phyloP scores from a whole-genome alignment of 1,284 basidiomycete genomes.

The Austroboletus rostrupii region DNA sequence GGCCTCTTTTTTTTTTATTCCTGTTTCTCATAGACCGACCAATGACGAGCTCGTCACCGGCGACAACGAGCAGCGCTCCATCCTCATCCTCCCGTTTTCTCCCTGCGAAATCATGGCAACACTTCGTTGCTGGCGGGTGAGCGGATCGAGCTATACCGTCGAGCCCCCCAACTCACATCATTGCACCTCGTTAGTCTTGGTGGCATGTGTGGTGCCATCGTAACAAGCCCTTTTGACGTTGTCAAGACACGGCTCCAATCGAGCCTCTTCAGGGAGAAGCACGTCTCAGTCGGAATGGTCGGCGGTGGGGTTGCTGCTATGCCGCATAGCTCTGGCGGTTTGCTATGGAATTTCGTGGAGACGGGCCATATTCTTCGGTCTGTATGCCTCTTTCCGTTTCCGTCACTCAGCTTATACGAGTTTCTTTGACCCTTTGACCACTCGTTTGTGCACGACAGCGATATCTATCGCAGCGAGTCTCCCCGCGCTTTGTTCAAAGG shows the following conservation, averaged over 20 bases:
- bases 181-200: constrained; percentile 61
- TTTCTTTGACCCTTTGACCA: no score
- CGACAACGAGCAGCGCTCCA: constrained; percentile 7
- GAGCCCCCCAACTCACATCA: neutral
- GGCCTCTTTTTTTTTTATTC: neutral
- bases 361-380: constrained; percentile 87
- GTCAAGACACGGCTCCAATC: constrained; percentile 98
- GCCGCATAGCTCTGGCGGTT: constrained; percentile 44
- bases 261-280: constrained; percentile 73
- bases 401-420: no score
- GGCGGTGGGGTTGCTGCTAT: constrained; percentile 41
- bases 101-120: constrained; percentile 81
- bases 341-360: constrained; percentile 93
- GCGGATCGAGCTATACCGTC: constrained; percentile 25
- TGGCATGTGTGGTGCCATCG: constrained; percentile 96
- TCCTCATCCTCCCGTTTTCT: constrained; percentile 35
- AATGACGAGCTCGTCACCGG: constrained; percentile 15
- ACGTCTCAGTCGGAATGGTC: constrained; percentile 41
- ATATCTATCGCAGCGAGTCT: constrained; percentile 90
- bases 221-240: constrained; percentile 96
- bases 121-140: constrained; percentile 85
- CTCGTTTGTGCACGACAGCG: constrained; percentile 42
- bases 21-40: constrained; percentile 8
- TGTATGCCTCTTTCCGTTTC: constrained; percentile 20
- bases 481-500: constrained; percentile 91